phyloP scores from a whole-genome alignment of 129 eudicot species.

The Glebionis coronaria region DNA sequence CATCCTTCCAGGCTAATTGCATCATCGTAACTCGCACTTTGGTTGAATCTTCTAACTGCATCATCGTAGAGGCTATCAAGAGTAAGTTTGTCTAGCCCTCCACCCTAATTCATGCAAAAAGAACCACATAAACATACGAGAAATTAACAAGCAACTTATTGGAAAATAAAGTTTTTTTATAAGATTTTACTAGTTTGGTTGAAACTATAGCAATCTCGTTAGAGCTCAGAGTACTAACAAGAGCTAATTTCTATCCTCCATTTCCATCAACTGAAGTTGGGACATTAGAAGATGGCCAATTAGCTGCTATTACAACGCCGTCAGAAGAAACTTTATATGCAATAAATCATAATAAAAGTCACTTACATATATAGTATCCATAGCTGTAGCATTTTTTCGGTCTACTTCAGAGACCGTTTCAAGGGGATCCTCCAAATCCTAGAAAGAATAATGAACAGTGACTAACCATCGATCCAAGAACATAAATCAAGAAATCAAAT shows the following conservation, averaged over 20 bases:
- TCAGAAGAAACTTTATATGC: not conserved
- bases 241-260: too few relatives aligned
- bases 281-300: conserved; percentile 44
- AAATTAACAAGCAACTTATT: not conserved
- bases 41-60: conserved; percentile 67
- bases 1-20: too few relatives aligned
- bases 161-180: not conserved
- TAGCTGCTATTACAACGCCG: conserved; percentile 28
- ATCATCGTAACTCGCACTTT: conserved; percentile 49
- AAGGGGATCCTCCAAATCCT: conserved; percentile 73
- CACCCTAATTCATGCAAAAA: conserved; percentile 44
- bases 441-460: conserved; percentile 2
- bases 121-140: not conserved
- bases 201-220: too few relatives aligned
- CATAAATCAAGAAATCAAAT: not conserved
- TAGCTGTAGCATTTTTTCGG: conserved; percentile 63
- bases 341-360: not conserved
- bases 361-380: conserved; percentile 80
- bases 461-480: conserved; percentile 1
- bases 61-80: conserved; percentile 79
- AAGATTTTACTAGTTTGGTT: conserved; percentile 50
- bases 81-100: conserved; percentile 80
- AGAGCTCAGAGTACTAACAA: too few relatives aligned
- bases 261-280: conserved; percentile 10
- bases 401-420: conserved; percentile 61